Conservation (phyloP, 345 rosid genomes). For the Populus alba region DNA sequence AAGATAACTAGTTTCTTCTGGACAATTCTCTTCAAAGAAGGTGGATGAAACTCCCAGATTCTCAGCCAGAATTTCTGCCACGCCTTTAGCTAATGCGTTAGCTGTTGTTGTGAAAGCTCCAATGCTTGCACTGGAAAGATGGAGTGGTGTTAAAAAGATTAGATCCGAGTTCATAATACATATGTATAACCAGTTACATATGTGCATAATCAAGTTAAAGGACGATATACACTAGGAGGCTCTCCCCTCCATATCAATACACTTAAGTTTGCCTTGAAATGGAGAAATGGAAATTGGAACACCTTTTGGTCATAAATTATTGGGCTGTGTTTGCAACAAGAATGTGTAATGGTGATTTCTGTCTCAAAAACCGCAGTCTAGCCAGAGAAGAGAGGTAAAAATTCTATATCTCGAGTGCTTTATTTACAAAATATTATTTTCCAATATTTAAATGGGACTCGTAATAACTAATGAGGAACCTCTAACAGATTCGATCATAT, state of each 20-base stretch:
- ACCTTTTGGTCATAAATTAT: not conserved
- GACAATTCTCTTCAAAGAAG: conserved; percentile 47
- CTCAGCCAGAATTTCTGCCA: conserved; percentile 46
- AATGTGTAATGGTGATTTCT: no score
- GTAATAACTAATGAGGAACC: no score
- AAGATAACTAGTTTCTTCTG: conserved; percentile 38
- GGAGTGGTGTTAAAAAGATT: not conserved
- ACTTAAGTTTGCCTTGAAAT: not conserved
- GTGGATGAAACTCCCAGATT: conserved; percentile 35
- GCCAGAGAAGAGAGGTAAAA: not conserved
- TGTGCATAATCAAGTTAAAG: not conserved
- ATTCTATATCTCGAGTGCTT: no score
- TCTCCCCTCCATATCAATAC: not conserved
- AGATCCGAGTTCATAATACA: not conserved
- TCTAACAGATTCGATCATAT: no score
- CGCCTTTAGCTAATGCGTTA: conserved; percentile 36
- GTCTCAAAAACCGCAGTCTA: not conserved
- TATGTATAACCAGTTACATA: not conserved
- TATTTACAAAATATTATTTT: no score
- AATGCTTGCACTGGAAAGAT: conserved; percentile 36
- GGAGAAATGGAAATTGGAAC: not conserved
- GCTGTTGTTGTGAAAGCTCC: conserved; percentile 36
- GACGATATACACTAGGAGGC: not conserved
- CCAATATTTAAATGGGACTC: no score
- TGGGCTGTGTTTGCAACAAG: not conserved